Percentiles rank a stretch among this genome's conserved stretches.
Conservation (phyloP, 2,329 filamentous ascomycete species). For the Epichloe amarillans region DNA sequence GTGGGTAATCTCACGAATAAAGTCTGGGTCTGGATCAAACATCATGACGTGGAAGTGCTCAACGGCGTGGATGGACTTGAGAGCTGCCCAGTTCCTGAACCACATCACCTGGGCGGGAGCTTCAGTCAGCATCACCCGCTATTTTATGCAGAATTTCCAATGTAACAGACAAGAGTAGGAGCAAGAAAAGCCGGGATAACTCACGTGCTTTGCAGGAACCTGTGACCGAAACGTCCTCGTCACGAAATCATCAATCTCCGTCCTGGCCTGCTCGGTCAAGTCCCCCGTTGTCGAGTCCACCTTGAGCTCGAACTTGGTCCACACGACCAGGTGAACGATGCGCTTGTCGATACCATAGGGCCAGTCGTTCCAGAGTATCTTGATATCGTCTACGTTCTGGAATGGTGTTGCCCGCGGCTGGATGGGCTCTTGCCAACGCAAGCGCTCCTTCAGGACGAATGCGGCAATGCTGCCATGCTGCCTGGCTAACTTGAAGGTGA, state of each 20-base stretch:
- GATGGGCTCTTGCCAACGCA: constrained; percentile 50
- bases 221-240: constrained; percentile 46
- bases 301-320: constrained; percentile 76
- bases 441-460: constrained; percentile 58
- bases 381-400: constrained; percentile 42
- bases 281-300: constrained; percentile 54
- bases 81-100: constrained; percentile 66
- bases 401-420: constrained; percentile 25
- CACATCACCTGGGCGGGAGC: constrained; percentile 20
- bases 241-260: constrained; percentile 59
- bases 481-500: constrained; percentile 47
- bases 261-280: constrained; percentile 48
- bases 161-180: background rate
- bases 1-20: constrained; percentile 57
- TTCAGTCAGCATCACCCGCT: background rate
- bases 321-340: constrained; percentile 78
- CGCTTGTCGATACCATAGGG: constrained; percentile 71
- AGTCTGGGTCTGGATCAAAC: constrained; percentile 56
- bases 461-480: constrained; percentile 64
- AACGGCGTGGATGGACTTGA: constrained; percentile 76
- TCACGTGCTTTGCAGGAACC: constrained; percentile 39
- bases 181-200: constrained; percentile 11
- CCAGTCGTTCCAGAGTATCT: constrained; percentile 82
- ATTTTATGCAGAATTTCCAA: background rate
- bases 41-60: constrained; percentile 97